Conservation (phyloP, 495 filamentous ascomycete genomes). For the Xeromyces bisporus region DNA sequence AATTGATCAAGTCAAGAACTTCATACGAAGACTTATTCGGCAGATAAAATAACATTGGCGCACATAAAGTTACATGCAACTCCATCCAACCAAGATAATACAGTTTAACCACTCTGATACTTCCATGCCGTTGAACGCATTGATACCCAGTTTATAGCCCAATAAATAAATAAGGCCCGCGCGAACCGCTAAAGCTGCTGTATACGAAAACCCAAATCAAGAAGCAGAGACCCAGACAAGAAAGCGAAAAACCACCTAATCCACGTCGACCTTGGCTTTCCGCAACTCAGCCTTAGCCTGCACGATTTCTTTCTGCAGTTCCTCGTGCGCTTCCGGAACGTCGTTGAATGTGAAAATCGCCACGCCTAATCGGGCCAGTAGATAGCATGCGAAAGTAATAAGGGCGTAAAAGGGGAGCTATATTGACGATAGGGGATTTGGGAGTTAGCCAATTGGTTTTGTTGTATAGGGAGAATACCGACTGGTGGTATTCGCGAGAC, state of each 20-base stretch:
- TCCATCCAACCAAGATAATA: no score
- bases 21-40: no score
- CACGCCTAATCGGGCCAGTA: slow-evolving; percentile 78
- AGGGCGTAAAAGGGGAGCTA: slow-evolving; percentile 86
- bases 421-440: background rate
- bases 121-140: no score
- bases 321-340: slow-evolving; percentile 76
- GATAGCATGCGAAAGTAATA: slow-evolving; percentile 83
- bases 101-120: no score
- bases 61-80: no score
- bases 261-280: slow-evolving; percentile 31
- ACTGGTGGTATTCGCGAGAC: no score
- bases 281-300: slow-evolving; percentile 34
- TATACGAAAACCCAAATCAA: slow-evolving; percentile 1
- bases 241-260: slow-evolving; percentile 15
- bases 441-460: background rate
- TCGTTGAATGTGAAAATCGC: slow-evolving; percentile 94
- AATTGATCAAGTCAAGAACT: no score
- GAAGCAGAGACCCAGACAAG: background rate
- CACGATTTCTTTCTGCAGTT: slow-evolving; percentile 56
- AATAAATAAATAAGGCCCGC: no score
- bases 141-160: no score
- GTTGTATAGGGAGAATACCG: background rate
- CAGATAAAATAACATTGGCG: no score
- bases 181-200: no score